These are phyloP conservation scores for Antitrichia curtipendula DNA, from an alignment of 225 moss, liverwort and hornwort genomes.

Conservation along the genomic window DNA sequence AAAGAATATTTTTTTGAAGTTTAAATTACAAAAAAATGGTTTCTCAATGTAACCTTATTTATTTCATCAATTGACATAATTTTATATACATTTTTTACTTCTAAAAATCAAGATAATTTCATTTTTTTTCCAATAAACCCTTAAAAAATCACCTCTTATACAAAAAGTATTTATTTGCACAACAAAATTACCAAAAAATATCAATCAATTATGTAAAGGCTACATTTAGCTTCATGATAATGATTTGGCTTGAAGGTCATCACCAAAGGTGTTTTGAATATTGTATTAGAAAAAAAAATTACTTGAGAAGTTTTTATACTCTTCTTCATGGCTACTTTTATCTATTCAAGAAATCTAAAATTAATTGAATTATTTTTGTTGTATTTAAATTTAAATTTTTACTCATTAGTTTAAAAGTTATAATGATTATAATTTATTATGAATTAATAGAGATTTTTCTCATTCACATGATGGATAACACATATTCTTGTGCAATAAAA, in stretches of 20 bases:
- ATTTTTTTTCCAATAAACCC: too few relatives aligned
- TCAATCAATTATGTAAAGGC: not conserved
- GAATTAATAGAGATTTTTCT: not conserved
- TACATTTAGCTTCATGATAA: not conserved
- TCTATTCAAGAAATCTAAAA: not conserved
- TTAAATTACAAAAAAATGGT: fast-evolving
- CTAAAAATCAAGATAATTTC: too few relatives aligned
- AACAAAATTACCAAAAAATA: not conserved
- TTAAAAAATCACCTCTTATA: too few relatives aligned
- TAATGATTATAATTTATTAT: not conserved
- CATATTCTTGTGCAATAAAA: not conserved
- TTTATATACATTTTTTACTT: too few relatives aligned
- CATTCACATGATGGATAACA: not conserved
- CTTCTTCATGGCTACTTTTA: not conserved
- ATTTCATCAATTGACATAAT: too few relatives aligned
- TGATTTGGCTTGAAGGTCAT: too few relatives aligned
- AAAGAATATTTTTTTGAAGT: too few relatives aligned
- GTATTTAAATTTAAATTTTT: not conserved
- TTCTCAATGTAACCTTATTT: not conserved
- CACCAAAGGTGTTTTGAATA: too few relatives aligned
- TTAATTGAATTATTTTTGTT: too few relatives aligned
- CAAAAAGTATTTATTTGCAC: not conserved
- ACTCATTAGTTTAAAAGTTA: not conserved
- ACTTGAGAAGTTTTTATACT: not conserved
- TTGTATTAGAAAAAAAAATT: too few relatives aligned